These are phyloP conservation scores for Triadica sebifera DNA, from an alignment of 345 rosid species.

Conservation along the genomic window DNA sequence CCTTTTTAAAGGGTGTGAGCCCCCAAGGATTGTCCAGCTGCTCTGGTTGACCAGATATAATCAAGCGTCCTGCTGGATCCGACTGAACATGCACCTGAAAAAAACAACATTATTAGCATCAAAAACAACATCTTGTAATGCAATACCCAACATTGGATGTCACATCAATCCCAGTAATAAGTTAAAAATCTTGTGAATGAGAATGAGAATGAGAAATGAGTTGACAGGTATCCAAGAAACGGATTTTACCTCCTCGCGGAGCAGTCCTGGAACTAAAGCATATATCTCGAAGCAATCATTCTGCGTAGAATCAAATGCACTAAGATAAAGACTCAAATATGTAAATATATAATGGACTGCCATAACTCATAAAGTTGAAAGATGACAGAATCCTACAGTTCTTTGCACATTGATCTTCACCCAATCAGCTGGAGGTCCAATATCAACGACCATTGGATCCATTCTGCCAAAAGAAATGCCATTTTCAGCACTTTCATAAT, in stretches of 20 bases:
- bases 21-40: conserved; percentile 38
- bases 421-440: conserved; percentile 40
- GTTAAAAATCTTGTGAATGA: too few relatives aligned
- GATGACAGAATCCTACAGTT: conserved; percentile 19
- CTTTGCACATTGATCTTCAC: conserved; percentile 35
- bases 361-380: not conserved
- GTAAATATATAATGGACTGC: not conserved
- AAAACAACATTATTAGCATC: not conserved
- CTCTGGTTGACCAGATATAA: conserved; percentile 38
- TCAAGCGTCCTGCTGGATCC: conserved; percentile 38
- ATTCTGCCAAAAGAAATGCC: conserved; percentile 20
- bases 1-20: conserved; percentile 34
- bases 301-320: conserved; percentile 7
- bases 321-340: not conserved
- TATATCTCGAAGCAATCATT: conserved; percentile 35
- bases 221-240: not conserved
- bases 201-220: not conserved
- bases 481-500: not conserved
- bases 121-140: not conserved
- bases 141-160: not conserved
- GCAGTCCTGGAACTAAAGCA: conserved; percentile 37
- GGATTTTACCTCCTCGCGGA: conserved; percentile 32
- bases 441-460: conserved; percentile 29
- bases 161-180: too few relatives aligned
- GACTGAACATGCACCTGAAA: conserved; percentile 36